Conservation (phyloP, 2,329 filamentous ascomycete species). For the Cladophialophora immunda region DNA sequence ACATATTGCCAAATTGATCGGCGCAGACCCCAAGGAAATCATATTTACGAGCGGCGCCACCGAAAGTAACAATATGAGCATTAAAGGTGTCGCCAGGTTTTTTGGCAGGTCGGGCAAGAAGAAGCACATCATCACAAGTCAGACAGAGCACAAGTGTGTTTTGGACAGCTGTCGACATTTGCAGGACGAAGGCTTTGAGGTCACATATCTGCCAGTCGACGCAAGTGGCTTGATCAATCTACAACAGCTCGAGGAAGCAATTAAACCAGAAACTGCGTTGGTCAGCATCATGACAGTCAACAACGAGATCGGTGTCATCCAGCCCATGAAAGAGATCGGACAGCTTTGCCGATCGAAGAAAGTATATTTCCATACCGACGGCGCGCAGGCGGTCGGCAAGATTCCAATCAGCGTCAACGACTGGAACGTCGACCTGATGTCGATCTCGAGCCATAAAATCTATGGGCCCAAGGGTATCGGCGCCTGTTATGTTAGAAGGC, state of each 20-base stretch:
- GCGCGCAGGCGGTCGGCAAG: slow-evolving; percentile 97
- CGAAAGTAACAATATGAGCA: slow-evolving; percentile 99
- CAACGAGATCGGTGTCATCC: slow-evolving; percentile 99
- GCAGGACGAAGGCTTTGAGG: slow-evolving; percentile 93
- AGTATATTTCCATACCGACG: slow-evolving; percentile 98
- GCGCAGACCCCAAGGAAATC: slow-evolving; percentile 95
- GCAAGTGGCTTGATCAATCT: slow-evolving; percentile 85
- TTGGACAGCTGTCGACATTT: slow-evolving; percentile 96
- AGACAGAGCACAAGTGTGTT: slow-evolving; percentile 99
- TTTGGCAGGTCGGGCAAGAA: slow-evolving; percentile 94
- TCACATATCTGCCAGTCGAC: slow-evolving; percentile 95
- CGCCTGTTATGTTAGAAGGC: slow-evolving; percentile 91
- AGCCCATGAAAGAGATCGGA: slow-evolving; percentile 92
- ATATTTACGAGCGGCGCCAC: slow-evolving; percentile 98
- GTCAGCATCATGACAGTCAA: slow-evolving; percentile 99
- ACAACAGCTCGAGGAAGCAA: slow-evolving; percentile 84
- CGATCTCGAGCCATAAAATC: slow-evolving; percentile 97
- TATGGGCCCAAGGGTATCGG: slow-evolving; percentile 98
- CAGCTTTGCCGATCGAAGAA: slow-evolving; percentile 89
- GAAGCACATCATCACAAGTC: slow-evolving; percentile 96
- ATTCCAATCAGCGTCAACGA: slow-evolving; percentile 96
- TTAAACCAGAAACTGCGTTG: slow-evolving; percentile 87
- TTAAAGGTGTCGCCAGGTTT: slow-evolving; percentile 97
- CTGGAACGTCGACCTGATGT: slow-evolving; percentile 99
- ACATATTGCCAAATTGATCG: slow-evolving; percentile 85